Conservation (phyloP, 805 yeast genomes). For the Kodamaea fukazawae region DNA sequence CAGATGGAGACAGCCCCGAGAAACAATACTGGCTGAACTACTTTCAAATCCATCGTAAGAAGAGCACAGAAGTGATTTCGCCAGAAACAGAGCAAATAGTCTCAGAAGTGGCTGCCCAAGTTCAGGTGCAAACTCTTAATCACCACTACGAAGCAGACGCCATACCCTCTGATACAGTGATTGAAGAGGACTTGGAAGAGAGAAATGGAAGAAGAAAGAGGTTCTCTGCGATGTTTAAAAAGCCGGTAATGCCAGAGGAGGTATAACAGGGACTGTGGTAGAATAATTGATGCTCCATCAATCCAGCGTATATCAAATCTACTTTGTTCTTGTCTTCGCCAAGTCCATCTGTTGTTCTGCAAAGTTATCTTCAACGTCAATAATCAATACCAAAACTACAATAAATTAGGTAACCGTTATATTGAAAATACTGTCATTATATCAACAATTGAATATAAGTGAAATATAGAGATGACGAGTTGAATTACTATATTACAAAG, state of each 20-base stretch:
- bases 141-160: neutral
- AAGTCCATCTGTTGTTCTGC: too few species aligned
- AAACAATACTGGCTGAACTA: slow-evolving; percentile 2
- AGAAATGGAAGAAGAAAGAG: slow-evolving; percentile 1
- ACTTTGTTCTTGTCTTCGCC: too few species aligned
- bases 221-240: slow-evolving; percentile 4
- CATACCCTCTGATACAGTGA: neutral
- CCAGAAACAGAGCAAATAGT: neutral
- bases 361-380: neutral
- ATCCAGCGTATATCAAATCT: too few species aligned
- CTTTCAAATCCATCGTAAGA: slow-evolving; percentile 2
- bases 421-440: slow-evolving; percentile 2
- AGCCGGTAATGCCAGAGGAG: neutral
- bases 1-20: too few species aligned
- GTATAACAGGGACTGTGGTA: too few species aligned
- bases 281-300: too few species aligned
- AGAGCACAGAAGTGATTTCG: neutral
- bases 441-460: slow-evolving; percentile 9
- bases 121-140: neutral
- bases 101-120: neutral
- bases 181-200: slow-evolving; percentile 2
- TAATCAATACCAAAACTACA: neutral
- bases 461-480: slow-evolving; percentile 8
- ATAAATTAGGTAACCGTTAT: neutral
- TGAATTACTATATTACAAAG: slow-evolving; percentile 14